Evolutionary conservation across 176 grass and related monocot species (phyloP).

Genomic region (Melocanna baccifera): DNA sequence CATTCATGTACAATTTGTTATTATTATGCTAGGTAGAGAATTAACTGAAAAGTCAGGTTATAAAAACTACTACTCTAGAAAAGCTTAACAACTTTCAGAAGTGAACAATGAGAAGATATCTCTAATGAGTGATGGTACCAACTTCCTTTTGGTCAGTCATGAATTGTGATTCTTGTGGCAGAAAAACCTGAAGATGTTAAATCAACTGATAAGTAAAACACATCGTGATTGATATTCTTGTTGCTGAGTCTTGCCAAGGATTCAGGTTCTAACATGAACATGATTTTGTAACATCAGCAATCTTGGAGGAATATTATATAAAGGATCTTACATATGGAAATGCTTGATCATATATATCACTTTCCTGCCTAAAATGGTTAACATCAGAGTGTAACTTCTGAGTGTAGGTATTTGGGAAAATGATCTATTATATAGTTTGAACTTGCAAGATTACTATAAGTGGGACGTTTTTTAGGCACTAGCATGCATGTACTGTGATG

Average conservation of each 20-base stretch:
- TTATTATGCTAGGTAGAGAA: not conserved
- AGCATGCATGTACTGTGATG: not conserved
- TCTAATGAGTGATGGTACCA: not conserved
- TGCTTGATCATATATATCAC: not conserved
- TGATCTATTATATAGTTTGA: not conserved
- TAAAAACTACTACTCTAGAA: not conserved
- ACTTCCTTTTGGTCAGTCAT: not conserved
- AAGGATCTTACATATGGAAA: not conserved
- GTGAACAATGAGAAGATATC: not conserved
- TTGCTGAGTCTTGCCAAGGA: not conserved
- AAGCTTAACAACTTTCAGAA: conserved; percentile 7
- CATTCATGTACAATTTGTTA: not conserved
- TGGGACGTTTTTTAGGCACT: not conserved
- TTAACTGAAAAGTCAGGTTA: not conserved
- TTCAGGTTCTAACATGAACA: not conserved
- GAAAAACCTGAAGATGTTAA: conserved; percentile 6
- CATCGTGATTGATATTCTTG: not conserved
- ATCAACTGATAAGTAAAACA: not conserved
- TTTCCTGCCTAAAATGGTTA: not conserved
- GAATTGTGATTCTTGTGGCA: not conserved
- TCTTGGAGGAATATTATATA: not conserved
- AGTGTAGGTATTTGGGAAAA: conserved; percentile 2
- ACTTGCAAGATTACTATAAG: not conserved
- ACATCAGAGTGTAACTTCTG: not conserved
- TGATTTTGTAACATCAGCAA: not conserved